Evolutionary conservation across 768 basidiomycete species (phyloP), one percentile per base, ranked within the genome.

Genomic region (Baorangia bicolor): DNA sequence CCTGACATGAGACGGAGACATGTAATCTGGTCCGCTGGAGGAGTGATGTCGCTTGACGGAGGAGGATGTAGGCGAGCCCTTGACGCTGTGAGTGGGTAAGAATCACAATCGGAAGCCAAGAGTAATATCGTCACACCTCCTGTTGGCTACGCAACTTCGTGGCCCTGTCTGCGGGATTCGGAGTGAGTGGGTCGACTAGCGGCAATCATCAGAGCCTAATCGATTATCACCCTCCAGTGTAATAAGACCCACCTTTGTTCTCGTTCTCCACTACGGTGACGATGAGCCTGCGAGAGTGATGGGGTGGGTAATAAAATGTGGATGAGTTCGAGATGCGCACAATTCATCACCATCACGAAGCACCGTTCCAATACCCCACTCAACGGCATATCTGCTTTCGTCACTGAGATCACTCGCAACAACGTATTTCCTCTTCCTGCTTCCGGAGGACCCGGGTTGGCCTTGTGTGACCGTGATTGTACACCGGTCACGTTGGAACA

Each of bases 301-400:
- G 20, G 9, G 31, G 8, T 57, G 37, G 47, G 48, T 34, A 43
- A 47, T 35, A 10, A 10, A 20, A 62, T 39, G 43, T 30, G 38
- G 41, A 37, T 43, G 27, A 39, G 28, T 18, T 23, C 5, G 25
- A 46, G 30, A 57, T 20, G 69, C 77, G 50, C 51, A 83, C 86
- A 94, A 76, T 73, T 95, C 91, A 64, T 99, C 97, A 2, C 96
- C 96, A 72, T 98, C 94, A 58, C 94, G 77, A 57, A 97, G 75
- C 3, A 98, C 96, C 0, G 96, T 98, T 3, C 95, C 96, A 51
- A 98, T 95, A 11, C 91, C 93, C 97, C 96, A 99, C 71, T 98
- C 95, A 7, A 98, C 84, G 1, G 97, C 97, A 71, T 95, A 99
- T 33, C 88, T 79, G 71, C 86, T 88, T 74, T 99, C 96, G 61